A percentile compares a stretch with the other conserved stretches of the same genome.
Evolutionary conservation across 257 asterid species (phyloP).

Genomic region (Gentiana macrophylla): DNA sequence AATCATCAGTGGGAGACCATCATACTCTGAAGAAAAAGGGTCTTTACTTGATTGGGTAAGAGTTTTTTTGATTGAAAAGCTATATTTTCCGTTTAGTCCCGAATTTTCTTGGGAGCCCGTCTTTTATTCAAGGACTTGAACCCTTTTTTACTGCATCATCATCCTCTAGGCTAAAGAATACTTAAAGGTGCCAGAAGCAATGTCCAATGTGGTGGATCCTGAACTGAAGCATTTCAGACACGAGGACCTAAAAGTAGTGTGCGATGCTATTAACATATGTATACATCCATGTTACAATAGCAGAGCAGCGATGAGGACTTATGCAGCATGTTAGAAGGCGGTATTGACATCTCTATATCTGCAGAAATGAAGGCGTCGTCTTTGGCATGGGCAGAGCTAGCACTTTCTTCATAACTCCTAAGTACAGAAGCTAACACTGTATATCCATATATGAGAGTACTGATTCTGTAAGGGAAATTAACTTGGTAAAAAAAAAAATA

Average conservation of each 20-base stretch:
- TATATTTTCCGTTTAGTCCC: background rate
- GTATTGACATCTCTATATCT: constrained; percentile 63
- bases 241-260: constrained; percentile 68
- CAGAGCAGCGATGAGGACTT: constrained; percentile 58
- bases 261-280: constrained; percentile 60
- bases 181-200: constrained; percentile 41
- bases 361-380: constrained; percentile 71
- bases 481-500: too few relatives aligned
- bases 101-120: background rate
- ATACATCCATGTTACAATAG: constrained; percentile 35
- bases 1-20: constrained; percentile 83
- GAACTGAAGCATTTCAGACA: constrained; percentile 64
- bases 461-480: background rate
- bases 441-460: constrained; percentile 14
- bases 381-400: constrained; percentile 93
- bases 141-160: background rate
- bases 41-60: constrained; percentile 76
- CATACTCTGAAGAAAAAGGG: constrained; percentile 76
- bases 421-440: constrained; percentile 24
- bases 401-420: constrained; percentile 48
- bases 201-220: constrained; percentile 63
- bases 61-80: background rate
- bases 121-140: too few relatives aligned
- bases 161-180: constrained; percentile 69
- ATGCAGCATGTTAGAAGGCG: constrained; percentile 52